Evolutionary conservation across 768 basidiomycete species (phyloP).

Genomic region (Podaxis sp.): DNA sequence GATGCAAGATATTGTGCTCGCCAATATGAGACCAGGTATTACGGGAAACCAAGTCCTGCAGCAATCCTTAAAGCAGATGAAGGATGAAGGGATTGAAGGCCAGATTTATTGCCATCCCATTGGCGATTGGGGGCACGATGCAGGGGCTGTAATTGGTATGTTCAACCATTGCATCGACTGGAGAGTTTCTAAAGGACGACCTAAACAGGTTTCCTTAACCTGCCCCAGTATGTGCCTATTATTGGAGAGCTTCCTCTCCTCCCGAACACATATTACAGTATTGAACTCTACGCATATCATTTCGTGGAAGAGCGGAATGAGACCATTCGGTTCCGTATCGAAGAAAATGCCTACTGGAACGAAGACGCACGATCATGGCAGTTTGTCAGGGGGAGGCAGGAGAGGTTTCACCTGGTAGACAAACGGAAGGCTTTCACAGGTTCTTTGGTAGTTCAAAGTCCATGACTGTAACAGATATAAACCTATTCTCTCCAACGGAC

Average conservation of each 20-base stretch:
- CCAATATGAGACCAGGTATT: constrained; percentile 40
- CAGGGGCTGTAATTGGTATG: constrained; percentile 45
- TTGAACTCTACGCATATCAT: constrained; percentile 50
- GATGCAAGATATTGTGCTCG: constrained; percentile 49
- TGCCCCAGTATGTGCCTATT: constrained; percentile 43
- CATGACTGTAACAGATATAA: neutral
- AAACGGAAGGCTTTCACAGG: constrained; percentile 17
- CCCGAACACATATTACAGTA: constrained; percentile 50
- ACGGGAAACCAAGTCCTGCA: constrained; percentile 47
- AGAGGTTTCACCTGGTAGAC: constrained; percentile 43
- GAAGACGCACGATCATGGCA: constrained; percentile 38
- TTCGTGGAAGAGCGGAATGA: constrained; percentile 48
- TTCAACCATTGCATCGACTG: too few relatives aligned
- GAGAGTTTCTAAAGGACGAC: neutral
- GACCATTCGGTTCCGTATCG: constrained; percentile 41
- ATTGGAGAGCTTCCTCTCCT: constrained; percentile 47
- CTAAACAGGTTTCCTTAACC: constrained; percentile 38
- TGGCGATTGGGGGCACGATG: constrained; percentile 54
- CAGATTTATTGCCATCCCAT: constrained; percentile 54
- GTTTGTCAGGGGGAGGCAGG: constrained; percentile 50
- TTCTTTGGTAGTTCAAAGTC: constrained; percentile 22
- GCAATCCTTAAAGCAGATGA: constrained; percentile 42
- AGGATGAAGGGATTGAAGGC: constrained; percentile 41
- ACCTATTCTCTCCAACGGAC: neutral
- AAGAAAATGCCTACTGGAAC: constrained; percentile 45